A percentile compares a stretch with the other conserved stretches of the same genome.
These are phyloP conservation scores for Syncephalastrum sp. DNA, from an alignment of 371 early-diverging fungal species.

Conservation along the genomic window DNA sequence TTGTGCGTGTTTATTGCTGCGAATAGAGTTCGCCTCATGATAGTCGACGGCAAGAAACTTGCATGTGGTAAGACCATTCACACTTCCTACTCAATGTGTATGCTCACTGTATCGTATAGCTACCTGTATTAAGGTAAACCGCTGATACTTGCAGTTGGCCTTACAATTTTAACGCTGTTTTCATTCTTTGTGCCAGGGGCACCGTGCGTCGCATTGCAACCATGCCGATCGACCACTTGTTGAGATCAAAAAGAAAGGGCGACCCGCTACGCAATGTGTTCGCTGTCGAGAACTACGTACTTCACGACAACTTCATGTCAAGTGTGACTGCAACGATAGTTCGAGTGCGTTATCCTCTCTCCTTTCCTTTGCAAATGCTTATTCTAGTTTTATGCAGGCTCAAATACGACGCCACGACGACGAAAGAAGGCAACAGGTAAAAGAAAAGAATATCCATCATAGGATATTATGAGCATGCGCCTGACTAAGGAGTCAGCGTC, in stretches of 20 bases:
- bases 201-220: conserved; percentile 60
- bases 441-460: too few species aligned
- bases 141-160: too few species aligned
- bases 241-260: conserved; percentile 74
- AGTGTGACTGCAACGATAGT: conserved; percentile 63
- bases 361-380: too few species aligned
- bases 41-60: conserved; percentile 21
- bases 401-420: too few species aligned
- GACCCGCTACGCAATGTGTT: conserved; percentile 79
- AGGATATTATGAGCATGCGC: too few species aligned
- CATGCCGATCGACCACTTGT: conserved; percentile 64
- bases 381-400: too few species aligned
- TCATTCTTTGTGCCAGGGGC: conserved; percentile 39
- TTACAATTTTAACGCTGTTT: too few species aligned
- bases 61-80: conserved; percentile 20
- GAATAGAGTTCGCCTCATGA: conserved; percentile 9
- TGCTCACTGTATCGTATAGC: conserved; percentile 15
- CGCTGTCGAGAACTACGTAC: conserved; percentile 72
- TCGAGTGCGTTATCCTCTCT: conserved; percentile 4
- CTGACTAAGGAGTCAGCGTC: too few species aligned
- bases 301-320: conserved; percentile 70
- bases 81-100: conserved; percentile 1
- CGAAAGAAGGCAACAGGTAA: too few species aligned
- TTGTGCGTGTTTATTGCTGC: neutral
- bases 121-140: conserved; percentile 42